These are phyloP conservation scores for Peronospora destructor DNA, from an alignment of 352 stramenopile species.

Conservation along the genomic window DNA sequence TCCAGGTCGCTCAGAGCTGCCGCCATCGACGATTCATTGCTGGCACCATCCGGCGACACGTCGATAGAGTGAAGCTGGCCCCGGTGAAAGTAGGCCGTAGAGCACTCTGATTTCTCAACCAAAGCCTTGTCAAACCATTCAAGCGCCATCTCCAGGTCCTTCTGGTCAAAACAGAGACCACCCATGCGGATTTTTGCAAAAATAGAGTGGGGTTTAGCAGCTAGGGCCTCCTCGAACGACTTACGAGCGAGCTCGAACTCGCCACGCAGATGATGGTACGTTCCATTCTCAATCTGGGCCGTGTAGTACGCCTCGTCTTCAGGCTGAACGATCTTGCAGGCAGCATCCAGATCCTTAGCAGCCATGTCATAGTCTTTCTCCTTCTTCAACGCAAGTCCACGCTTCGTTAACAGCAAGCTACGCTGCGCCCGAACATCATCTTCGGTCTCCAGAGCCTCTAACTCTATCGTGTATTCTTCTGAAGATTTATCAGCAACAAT, in stretches of 20 bases:
- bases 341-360: constrained; percentile 50
- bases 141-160: constrained; percentile 64
- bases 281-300: constrained; percentile 70
- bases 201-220: constrained; percentile 60
- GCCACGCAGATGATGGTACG: constrained; percentile 66
- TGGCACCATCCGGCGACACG: constrained; percentile 42
- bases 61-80: constrained; percentile 79
- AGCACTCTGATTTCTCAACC: constrained; percentile 53
- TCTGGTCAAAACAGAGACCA: constrained; percentile 75
- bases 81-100: constrained; percentile 77
- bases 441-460: constrained; percentile 32
- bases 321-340: constrained; percentile 37
- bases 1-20: constrained; percentile 59
- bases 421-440: constrained; percentile 33
- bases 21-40: constrained; percentile 46
- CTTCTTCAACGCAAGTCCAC: constrained; percentile 53
- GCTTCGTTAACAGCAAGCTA: constrained; percentile 51
- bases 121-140: constrained; percentile 73
- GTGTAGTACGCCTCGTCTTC: constrained; percentile 62
- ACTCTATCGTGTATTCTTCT: constrained; percentile 47
- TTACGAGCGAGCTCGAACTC: constrained; percentile 59
- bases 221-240: constrained; percentile 63
- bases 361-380: constrained; percentile 64
- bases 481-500: constrained; percentile 46
- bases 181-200: constrained; percentile 81